Base-by-base conservation (phyloP, 2,329 filamentous ascomycete species). In the Aquanectria penicillioides region DNA sequence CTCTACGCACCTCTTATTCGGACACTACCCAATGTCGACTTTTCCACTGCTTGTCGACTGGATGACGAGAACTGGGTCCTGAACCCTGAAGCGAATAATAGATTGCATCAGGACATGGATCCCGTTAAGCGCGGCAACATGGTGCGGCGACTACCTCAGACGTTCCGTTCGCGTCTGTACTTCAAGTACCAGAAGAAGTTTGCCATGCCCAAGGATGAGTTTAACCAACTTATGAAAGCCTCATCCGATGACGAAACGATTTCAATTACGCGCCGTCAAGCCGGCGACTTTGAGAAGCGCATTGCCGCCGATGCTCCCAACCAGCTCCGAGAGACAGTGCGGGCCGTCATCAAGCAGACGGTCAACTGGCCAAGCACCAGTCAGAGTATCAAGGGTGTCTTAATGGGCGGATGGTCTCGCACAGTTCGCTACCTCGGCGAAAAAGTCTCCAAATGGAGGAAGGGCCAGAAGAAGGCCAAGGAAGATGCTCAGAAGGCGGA, bases 161-260 rank as follows among this genome's bases (percentile, higher is more conserved):
- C 88, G 6, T 98, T 99, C 83, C 87, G 95, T 31, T 87, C 91
- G 51, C 94, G 93, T 58, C 81, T 99, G 0, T 99, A 99, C 78
- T 97, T 97, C 75, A 89, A 94, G 70, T 99, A 97, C 75, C 94
- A 97, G 75, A 89, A 90, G 73, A 94, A 97, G 71, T 96, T 94
- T 70, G 85, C 86, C 54, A 95, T 99, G 37, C 93, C 94, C 0
- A 88, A 88, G 13, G 84, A 86, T 5, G 93, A 97, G 53, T 99
- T 97, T 74, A 82, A 91, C 69, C 84, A 87, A 69, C 94, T 98
- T 88, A 89, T 97, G 76, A 85, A 92, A 58, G 85, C 87, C n/a
- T 86, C 84, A 36, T 85, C 84, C 54, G 90, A 95, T 53, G 89
- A 92, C 69, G 86, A 90, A 54, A 84, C 88, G 37, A 80, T 80